phyloP scores from a whole-genome alignment of 768 basidiomycete species.

The Amanita rimosa region DNA sequence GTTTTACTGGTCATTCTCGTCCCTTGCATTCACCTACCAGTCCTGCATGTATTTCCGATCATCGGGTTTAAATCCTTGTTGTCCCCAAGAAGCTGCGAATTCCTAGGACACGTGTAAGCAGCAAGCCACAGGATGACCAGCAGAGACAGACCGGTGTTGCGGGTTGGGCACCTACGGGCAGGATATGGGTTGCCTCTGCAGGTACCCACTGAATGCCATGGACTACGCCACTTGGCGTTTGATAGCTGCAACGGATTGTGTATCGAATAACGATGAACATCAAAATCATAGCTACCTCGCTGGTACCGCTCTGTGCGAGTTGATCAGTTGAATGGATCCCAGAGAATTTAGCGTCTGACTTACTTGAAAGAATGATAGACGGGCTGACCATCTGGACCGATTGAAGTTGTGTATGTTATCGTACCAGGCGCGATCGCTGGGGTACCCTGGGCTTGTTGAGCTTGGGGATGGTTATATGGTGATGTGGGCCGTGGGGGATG shows the following conservation, averaged over 20 bases:
- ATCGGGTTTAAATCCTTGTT: conserved; percentile 21
- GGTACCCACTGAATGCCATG: conserved; percentile 61
- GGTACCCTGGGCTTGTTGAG: conserved; percentile 8
- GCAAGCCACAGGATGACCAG: conserved; percentile 1
- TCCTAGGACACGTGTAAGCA: conserved; percentile 26
- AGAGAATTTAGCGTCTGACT: conserved; percentile 5
- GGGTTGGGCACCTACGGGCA: conserved; percentile 50
- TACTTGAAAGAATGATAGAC: conserved; percentile 71
- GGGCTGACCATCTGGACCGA: conserved; percentile 46
- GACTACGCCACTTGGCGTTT: conserved; percentile 56
- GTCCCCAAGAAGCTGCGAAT: conserved; percentile 46
- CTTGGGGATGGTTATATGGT: conserved; percentile 14
- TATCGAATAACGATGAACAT: conserved; percentile 5
- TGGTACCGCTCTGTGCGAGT: conserved; percentile 46
- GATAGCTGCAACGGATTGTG: conserved; percentile 41
- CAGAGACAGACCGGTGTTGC: conserved; percentile 37
- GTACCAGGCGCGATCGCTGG: conserved; percentile 47
- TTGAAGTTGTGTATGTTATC: conserved; percentile 62
- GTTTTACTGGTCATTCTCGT: background rate
- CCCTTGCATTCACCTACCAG: conserved; percentile 24
- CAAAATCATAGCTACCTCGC: conserved; percentile 45
- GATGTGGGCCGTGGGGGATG: conserved; percentile 12
- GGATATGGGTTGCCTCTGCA: conserved; percentile 51
- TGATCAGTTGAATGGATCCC: conserved; percentile 11
- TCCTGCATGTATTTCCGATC: conserved; percentile 24